phyloP scores from a whole-genome alignment of 352 stramenopile species.

The Phytophthora sp. region DNA sequence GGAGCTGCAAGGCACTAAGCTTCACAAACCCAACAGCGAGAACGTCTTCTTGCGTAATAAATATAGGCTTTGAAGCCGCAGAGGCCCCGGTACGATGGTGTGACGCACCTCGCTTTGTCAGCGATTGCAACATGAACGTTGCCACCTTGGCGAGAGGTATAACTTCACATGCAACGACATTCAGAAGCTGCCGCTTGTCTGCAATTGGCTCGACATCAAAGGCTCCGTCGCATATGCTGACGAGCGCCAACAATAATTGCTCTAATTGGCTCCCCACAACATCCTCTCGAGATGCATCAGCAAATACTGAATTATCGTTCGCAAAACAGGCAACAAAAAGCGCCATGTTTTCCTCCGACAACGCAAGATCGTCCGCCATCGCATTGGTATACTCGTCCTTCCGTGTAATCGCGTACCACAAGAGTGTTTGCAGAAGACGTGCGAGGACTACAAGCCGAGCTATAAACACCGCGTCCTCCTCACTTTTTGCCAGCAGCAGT shows the following conservation, averaged over 20 bases:
- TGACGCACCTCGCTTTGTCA: constrained; percentile 12
- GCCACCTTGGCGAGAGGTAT: constrained; percentile 74
- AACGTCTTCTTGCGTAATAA: constrained; percentile 58
- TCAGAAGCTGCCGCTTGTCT: constrained; percentile 61
- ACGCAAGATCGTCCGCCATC: constrained; percentile 64
- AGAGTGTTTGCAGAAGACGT: constrained; percentile 71
- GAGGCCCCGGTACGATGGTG: constrained; percentile 12
- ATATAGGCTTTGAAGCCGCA: constrained; percentile 58
- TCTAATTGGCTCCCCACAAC: constrained; percentile 37
- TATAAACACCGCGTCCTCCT: constrained; percentile 65
- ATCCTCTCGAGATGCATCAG: constrained; percentile 20
- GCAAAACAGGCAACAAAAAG: constrained; percentile 62
- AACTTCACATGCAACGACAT: constrained; percentile 78
- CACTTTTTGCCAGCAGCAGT: constrained; percentile 61
- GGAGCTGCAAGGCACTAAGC: constrained; percentile 22
- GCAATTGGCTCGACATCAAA: constrained; percentile 39
- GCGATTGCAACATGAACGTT: constrained; percentile 67
- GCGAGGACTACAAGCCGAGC: constrained; percentile 71
- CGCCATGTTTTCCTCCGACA: constrained; percentile 59
- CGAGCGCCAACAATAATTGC: constrained; percentile 29
- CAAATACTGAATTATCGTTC: constrained; percentile 13
- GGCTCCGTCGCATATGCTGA: constrained; percentile 33
- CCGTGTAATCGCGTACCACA: constrained; percentile 77
- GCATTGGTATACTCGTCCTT: constrained; percentile 62
- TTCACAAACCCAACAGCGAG: constrained; percentile 56